Conservation (phyloP, 805 yeast genomes). For the Ogataea ganodermae region DNA sequence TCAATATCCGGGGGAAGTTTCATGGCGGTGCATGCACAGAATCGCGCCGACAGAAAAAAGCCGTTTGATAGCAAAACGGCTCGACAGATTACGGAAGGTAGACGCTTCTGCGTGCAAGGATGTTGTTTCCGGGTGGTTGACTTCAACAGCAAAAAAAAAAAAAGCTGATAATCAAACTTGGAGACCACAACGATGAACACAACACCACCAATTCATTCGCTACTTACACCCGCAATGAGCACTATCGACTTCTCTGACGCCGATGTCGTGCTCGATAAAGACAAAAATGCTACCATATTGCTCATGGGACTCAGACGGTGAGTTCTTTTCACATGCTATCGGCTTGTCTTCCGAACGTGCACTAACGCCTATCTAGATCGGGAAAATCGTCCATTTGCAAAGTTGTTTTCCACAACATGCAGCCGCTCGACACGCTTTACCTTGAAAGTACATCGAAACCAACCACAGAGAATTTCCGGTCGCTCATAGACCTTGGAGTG, state of each 20-base stretch:
- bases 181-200: not conserved
- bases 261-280: conserved; percentile 39
- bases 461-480: conserved; percentile 77
- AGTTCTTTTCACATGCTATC: conserved; percentile 19
- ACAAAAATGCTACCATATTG: conserved; percentile 76
- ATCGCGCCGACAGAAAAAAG: not conserved
- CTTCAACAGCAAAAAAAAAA: not conserved
- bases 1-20: not conserved
- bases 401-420: conserved; percentile 95
- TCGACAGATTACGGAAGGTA: too few relatives aligned
- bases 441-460: conserved; percentile 90
- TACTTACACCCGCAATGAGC: conserved; percentile 7
- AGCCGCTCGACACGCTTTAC: conserved; percentile 88
- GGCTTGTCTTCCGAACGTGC: too few relatives aligned
- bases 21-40: conserved; percentile 2
- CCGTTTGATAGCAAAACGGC: conserved; percentile 5
- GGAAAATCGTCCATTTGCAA: conserved; percentile 96
- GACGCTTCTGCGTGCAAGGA: not conserved
- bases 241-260: conserved; percentile 21
- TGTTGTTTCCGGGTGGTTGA: not conserved
- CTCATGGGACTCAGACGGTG: conserved; percentile 82
- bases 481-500: conserved; percentile 82
- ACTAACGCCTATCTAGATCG: conserved; percentile 44
- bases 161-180: not conserved
- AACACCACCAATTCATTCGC: not conserved